Evolutionary conservation across 1,284 basidiomycete genomes (phyloP), one percentile per base, ranked within the genome.

Genomic region (Sanghuangporus weigelae): DNA sequence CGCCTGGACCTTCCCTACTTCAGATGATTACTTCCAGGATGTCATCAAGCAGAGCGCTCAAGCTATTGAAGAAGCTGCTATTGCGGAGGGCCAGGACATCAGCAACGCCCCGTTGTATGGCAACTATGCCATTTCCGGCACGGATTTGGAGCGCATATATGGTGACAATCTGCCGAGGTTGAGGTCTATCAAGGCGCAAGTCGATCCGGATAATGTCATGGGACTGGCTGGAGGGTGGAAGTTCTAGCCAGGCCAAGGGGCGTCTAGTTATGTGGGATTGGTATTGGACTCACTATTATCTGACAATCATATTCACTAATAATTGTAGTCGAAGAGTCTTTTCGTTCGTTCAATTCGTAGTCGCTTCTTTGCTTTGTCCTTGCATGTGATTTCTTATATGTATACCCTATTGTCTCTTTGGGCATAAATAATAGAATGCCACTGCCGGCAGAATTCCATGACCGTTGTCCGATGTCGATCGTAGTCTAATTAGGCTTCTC

Each of bases 111-210:
- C 78, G 2, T 66, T 79, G 53, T 85, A 88, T 67, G 76, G 77
- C 16, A 85, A 85, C 68, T 84, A 84, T 66, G 83, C 83, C 3
- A 75, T 81, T 12, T 74, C 68, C 50, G 78, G 77, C 59, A 84
- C 82, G 2, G 76, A 81, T 1, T 50, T 80, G 57, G 69, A 73
- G 12, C 61, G 73, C 5, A 73, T 86, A 14, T 84, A 83, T 51
- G 69, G 69, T 12, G 57, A 21, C 4, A 67, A 71, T 16, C 14
- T 71, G 48, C 23, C 51, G 14, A 35, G 67, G 36, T 58, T 72
- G 66, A 51, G 65, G 62, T 39, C 57, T 36, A 66, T 71, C 40
- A 67, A 67, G 59, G 48, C 39, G 44, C 46, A 23, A 40, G 62
- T 64, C 16, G 71, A 72, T 56, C 69, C 70, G 4, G 50, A 64